Percentiles rank a stretch among this genome's conserved stretches.
phyloP scores from a whole-genome alignment of 2,329 filamentous ascomycete species.

The Neodidymelliopsis sp. region DNA sequence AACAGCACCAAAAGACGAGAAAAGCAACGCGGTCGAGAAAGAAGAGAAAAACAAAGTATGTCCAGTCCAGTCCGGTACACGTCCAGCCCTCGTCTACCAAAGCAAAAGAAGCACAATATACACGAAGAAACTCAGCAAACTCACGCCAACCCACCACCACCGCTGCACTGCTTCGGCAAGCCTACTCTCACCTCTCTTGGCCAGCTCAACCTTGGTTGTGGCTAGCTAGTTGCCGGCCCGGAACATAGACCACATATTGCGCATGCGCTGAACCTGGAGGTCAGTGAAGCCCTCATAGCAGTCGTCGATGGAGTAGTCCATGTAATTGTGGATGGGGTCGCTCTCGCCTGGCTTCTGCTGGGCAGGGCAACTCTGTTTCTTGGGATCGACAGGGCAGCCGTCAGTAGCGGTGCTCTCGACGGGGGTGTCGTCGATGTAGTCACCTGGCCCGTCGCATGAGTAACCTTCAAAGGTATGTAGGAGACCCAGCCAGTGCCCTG shows the following conservation, averaged over 20 bases:
- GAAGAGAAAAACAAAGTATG: constrained; percentile 14
- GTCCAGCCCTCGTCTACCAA: too few species aligned
- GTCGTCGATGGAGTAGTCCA: constrained; percentile 66
- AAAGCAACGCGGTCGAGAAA: constrained; percentile 13
- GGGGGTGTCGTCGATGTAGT: constrained; percentile 56
- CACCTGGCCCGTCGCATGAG: constrained; percentile 53
- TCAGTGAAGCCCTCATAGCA: constrained; percentile 63
- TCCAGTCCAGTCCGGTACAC: constrained; percentile 13
- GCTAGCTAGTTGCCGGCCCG: constrained; percentile 42
- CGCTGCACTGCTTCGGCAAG: not conserved
- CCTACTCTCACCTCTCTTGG: not conserved
- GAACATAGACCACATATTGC: constrained; percentile 59
- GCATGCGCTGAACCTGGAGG: constrained; percentile 60
- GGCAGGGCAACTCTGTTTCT: constrained; percentile 61
- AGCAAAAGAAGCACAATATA: constrained; percentile 14
- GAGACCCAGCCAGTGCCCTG: constrained; percentile 58
- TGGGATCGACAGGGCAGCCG: constrained; percentile 59
- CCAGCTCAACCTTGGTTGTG: too few species aligned
- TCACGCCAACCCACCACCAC: constrained; percentile 7
- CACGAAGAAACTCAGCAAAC: constrained; percentile 11
- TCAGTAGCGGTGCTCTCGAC: constrained; percentile 56
- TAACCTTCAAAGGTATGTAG: constrained; percentile 58
- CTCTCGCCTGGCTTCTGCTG: constrained; percentile 43
- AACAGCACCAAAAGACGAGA: constrained; percentile 6
- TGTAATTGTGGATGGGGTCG: constrained; percentile 66